Evolutionary conservation across 2,329 filamentous ascomycete species (phyloP).

Genomic region (Chaetomium strumarium): DNA sequence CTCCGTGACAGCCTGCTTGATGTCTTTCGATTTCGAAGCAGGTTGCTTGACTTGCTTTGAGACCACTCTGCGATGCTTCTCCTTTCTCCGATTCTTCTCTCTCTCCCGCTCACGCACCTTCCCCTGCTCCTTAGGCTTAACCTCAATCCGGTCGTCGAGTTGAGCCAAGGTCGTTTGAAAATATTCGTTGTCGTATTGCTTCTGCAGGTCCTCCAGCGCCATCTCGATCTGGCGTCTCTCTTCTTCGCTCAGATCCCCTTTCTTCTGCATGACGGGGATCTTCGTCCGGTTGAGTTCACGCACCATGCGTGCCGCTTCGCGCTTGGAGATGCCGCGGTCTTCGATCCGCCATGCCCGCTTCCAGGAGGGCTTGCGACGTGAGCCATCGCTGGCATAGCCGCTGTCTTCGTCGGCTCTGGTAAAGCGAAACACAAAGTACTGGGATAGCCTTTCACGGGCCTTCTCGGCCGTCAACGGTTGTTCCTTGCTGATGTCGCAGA

Average conservation of each 20-base stretch:
- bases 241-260: slow-evolving; percentile 33
- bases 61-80: background rate
- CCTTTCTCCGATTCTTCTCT: slow-evolving; percentile 2
- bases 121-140: slow-evolving; percentile 21
- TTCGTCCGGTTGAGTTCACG: slow-evolving; percentile 33
- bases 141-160: slow-evolving; percentile 36
- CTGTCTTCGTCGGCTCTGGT: slow-evolving; percentile 32
- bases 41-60: background rate
- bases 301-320: slow-evolving; percentile 34
- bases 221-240: slow-evolving; percentile 40
- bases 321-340: slow-evolving; percentile 34
- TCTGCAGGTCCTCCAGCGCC: slow-evolving; percentile 32
- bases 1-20: slow-evolving; percentile 32
- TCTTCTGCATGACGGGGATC: slow-evolving; percentile 36
- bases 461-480: slow-evolving; percentile 32
- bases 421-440: slow-evolving; percentile 37
- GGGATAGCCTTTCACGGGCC: slow-evolving; percentile 35
- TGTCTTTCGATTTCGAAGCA: slow-evolving; percentile 14
- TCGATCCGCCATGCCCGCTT: slow-evolving; percentile 31
- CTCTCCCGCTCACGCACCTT: slow-evolving; percentile 20
- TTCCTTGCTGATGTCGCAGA: slow-evolving; percentile 35
- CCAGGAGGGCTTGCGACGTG: slow-evolving; percentile 35
- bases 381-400: slow-evolving; percentile 35
- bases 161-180: slow-evolving; percentile 40
- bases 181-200: slow-evolving; percentile 33